Evolutionary conservation across 2,329 filamentous ascomycete species (phyloP), one percentile per base, ranked within the genome.

Genomic region (Thelonectria olida): DNA sequence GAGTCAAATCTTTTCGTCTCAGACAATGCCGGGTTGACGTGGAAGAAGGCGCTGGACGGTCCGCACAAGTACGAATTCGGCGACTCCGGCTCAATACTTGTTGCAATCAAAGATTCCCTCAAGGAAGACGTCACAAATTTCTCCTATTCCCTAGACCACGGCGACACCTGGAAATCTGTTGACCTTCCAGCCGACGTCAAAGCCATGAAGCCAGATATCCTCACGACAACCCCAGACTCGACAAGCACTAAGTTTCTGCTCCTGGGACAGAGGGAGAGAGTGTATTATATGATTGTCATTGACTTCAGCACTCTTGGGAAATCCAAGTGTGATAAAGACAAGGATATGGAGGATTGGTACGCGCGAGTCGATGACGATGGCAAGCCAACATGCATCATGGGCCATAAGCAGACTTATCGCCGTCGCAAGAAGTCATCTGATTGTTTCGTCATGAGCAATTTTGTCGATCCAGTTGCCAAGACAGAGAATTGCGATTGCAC

Each of bases 51-150:
- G 0, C 84, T 92, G 5, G 83, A 93, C 15, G 92, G 92, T 19
- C 91, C 94, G 12, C 93, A 98, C 79, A 96, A 96, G 75, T 99
- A 97, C 77, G 94, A 97, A 73, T 96, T 98, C 75, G 96, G 96
- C 54, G 95, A 97, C 70, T 91, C 96, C 67, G 96, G 96, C 2
- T 93, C 93, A 15, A 86, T 99, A 19, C 81, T 99, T 27, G 85
- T 98, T 27, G 96, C 96, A 4, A 83, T 98, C 36, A 84, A 86
- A 64, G 92, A 97, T 70, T 92, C 90, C 1, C 79, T 88, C 36
- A 79, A 89, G 58, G 81, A 90, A 57, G 84, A 87, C 63, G 73
- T 87, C 17, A 78, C 79, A 31, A 83, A 89, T 65, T 76, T 90
- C 50, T 82, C 78, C 36, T 99, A 95, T 77, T 98, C 96, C 1